Conservation (phyloP, 306 rosid genomes). For the Trifolium repens region DNA sequence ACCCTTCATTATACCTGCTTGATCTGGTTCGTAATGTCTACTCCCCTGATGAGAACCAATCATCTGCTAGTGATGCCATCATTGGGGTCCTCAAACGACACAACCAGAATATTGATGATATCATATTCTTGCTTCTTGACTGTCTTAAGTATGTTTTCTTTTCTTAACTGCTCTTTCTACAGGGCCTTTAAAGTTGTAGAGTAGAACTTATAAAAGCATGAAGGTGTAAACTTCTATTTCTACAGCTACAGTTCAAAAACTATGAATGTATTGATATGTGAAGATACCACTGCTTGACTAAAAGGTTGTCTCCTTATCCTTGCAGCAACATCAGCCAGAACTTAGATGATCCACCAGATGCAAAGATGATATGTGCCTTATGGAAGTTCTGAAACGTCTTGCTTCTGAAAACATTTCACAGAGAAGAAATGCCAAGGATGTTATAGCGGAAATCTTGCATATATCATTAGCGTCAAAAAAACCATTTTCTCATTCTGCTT, state of each 20-base stretch:
- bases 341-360: slow-evolving; percentile 47
- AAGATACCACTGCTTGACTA: slow-evolving; percentile 22
- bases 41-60: slow-evolving; percentile 61
- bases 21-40: slow-evolving; percentile 65
- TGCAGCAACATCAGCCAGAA: slow-evolving; percentile 62
- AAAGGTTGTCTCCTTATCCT: slow-evolving; percentile 41
- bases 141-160: slow-evolving; percentile 67
- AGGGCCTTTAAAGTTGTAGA: slow-evolving; percentile 27
- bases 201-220: slow-evolving; percentile 16
- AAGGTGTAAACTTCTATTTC: slow-evolving; percentile 33
- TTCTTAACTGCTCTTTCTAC: slow-evolving; percentile 9
- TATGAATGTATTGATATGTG: neutral
- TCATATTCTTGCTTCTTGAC: slow-evolving; percentile 77
- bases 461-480: no score
- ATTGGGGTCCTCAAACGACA: slow-evolving; percentile 67
- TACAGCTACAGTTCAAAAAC: slow-evolving; percentile 27
- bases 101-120: slow-evolving; percentile 64
- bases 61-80: slow-evolving; percentile 67
- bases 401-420: no score
- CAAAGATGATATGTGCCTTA: no score
- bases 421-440: no score
- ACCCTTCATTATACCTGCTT: slow-evolving; percentile 71
- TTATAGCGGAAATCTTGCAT: no score
- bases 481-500: no score
- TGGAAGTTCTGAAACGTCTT: no score